Percentiles rank a stretch among this genome's conserved stretches.
Evolutionary conservation across 495 filamentous ascomycete genomes (phyloP).

Genomic region (Xylaria longipes): DNA sequence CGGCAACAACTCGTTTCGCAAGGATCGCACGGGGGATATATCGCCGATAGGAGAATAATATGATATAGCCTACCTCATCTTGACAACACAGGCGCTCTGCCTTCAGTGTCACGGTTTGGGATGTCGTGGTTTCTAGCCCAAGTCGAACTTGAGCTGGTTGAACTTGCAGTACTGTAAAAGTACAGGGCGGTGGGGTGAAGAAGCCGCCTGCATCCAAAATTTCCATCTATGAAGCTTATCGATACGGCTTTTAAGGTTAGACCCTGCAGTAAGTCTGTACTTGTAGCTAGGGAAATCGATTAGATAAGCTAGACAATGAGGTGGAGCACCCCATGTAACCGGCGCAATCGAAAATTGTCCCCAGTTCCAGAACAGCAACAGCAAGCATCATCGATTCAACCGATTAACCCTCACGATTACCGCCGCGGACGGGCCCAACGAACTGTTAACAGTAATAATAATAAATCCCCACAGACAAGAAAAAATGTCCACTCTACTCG

Average conservation of each 20-base stretch:
- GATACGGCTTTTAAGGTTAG: constrained; percentile 5
- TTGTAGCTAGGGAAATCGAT: not conserved
- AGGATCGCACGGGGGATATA: not conserved
- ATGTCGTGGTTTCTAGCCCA: constrained; percentile 24
- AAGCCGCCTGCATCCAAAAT: constrained; percentile 25
- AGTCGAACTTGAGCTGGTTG: constrained; percentile 19
- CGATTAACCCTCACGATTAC: not conserved
- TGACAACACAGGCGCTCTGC: constrained; percentile 30
- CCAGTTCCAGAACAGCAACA: not conserved
- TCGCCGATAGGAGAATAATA: not conserved
- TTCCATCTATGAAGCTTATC: constrained; percentile 21
- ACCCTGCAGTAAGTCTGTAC: not conserved
- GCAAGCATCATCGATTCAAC: not conserved
- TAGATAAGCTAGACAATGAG: not conserved
- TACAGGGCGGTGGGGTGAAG: constrained; percentile 20
- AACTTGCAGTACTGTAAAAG: constrained; percentile 8
- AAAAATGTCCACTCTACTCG: constrained; percentile 75
- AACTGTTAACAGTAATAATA: not conserved
- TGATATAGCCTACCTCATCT: constrained; percentile 48
- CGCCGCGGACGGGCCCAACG: not conserved
- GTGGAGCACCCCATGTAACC: not conserved
- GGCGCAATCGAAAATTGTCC: constrained; percentile 19
- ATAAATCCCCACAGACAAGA: not conserved
- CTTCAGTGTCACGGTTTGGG: constrained; percentile 18
- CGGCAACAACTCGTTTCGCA: not conserved